Evolutionary conservation across 139 green algal genomes (phyloP).

Genomic region (Pleodorina starrii): DNA sequence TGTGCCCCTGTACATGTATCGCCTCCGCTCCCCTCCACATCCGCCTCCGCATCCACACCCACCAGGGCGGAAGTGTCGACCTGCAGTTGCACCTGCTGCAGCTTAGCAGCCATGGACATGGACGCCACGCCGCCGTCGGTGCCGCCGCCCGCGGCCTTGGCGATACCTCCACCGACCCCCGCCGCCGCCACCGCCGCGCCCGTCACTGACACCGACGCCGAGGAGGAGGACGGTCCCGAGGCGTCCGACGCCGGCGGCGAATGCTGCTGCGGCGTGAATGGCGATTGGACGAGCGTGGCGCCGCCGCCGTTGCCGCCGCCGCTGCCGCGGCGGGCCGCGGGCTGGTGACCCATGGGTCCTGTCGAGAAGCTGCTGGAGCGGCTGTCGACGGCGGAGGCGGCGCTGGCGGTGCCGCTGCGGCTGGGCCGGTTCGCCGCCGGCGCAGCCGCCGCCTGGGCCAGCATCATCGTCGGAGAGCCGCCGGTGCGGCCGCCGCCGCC

Average conservation of each 20-base stretch:
- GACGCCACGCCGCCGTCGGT: background rate
- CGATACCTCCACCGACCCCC: background rate
- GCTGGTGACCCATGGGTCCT: background rate
- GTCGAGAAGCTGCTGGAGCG: conserved; percentile 19
- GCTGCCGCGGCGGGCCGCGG: background rate
- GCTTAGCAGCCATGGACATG: conserved; percentile 45
- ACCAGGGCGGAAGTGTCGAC: background rate
- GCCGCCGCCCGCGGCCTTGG: background rate
- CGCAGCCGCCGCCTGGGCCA: background rate
- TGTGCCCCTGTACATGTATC: too few species aligned
- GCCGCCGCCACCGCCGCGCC: background rate
- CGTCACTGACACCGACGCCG: background rate
- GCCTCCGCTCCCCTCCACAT: too few species aligned
- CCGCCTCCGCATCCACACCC: too few species aligned
- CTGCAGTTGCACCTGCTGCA: conserved; percentile 26
- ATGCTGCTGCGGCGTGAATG: background rate
- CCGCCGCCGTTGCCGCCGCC: conserved; percentile 4
- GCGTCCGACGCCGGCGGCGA: conserved; percentile 43
- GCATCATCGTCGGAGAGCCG: background rate
- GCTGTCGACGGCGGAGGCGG: background rate
- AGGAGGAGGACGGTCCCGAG: conserved; percentile 11
- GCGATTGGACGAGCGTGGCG: background rate
- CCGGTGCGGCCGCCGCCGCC: background rate
- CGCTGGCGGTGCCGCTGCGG: background rate
- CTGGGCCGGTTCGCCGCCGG: background rate